These are phyloP conservation scores for Verticillium dahliae DNA, from an alignment of 2,329 filamentous ascomycete species.

Conservation along the genomic window DNA sequence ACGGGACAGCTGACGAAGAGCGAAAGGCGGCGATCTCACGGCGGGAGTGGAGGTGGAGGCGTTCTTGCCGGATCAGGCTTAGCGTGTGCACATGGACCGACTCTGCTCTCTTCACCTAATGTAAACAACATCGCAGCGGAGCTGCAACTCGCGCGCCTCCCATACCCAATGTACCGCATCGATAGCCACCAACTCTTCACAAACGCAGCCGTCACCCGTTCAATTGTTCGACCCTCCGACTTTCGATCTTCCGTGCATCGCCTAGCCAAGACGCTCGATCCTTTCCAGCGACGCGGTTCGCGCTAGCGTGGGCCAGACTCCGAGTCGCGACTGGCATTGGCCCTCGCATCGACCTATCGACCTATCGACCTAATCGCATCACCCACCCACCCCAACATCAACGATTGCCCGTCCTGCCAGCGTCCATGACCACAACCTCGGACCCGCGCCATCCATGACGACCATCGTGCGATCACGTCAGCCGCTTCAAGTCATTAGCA, in stretches of 20 bases:
- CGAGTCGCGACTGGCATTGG: background rate
- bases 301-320: background rate
- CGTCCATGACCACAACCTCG: background rate
- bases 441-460: conserved; percentile 56
- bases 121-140: conserved; percentile 13
- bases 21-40: background rate
- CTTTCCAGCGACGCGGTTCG: background rate
- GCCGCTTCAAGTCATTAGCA: conserved; percentile 62
- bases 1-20: no score
- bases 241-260: background rate
- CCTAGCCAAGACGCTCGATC: background rate
- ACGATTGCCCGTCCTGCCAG: background rate
- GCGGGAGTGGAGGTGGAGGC: conserved; percentile 4
- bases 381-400: background rate
- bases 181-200: background rate
- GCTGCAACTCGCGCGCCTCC: conserved; percentile 3
- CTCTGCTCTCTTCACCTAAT: conserved; percentile 7
- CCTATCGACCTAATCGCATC: background rate
- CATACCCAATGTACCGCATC: background rate
- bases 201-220: background rate
- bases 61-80: conserved; percentile 11
- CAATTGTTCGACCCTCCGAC: background rate
- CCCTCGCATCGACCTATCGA: background rate
- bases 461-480: conserved; percentile 58
- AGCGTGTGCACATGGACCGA: conserved; percentile 5